Conservation (phyloP, 192 early-diverging fungal genomes). For the Gonapodya prolifera region DNA sequence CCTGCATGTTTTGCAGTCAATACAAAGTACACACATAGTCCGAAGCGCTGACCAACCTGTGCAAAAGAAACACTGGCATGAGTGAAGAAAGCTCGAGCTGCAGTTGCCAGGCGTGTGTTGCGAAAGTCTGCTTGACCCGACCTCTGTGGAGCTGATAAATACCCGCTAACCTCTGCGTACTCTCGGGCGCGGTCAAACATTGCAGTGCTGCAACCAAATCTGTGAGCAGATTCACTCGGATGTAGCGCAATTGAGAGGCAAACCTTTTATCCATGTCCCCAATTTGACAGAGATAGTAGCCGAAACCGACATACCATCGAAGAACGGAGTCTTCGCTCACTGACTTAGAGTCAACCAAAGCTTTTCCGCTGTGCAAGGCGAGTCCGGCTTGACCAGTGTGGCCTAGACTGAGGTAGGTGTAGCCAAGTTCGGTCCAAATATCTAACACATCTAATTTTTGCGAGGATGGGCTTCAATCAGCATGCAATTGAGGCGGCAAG, state of each 20-base stretch:
- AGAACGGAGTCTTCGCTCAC: slow-evolving; percentile 15
- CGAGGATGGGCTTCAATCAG: background rate
- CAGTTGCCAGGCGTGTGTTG: background rate
- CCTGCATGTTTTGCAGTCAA: background rate
- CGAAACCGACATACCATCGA: slow-evolving; percentile 37
- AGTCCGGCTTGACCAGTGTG: slow-evolving; percentile 60
- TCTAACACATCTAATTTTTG: slow-evolving; percentile 26
- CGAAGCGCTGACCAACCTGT: background rate
- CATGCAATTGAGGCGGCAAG: background rate
- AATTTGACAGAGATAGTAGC: slow-evolving; percentile 38
- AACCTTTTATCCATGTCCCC: slow-evolving; percentile 45
- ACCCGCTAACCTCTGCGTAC: slow-evolving; percentile 3
- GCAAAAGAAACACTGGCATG: background rate
- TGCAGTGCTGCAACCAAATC: slow-evolving; percentile 10
- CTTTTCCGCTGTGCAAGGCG: slow-evolving; percentile 35
- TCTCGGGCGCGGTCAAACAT: slow-evolving; percentile 14
- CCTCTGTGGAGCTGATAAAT: slow-evolving; percentile 13
- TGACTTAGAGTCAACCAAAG: slow-evolving; percentile 14
- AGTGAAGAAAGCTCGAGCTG: background rate
- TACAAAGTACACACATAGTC: background rate
- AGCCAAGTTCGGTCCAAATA: slow-evolving; percentile 32
- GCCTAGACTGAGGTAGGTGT: slow-evolving; percentile 46
- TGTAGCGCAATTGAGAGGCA: background rate
- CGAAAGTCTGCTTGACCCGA: slow-evolving; percentile 14
- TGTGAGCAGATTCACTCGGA: background rate